Conservation (phyloP, 306 rosid genomes). For the Vachellia collinsii region DNA sequence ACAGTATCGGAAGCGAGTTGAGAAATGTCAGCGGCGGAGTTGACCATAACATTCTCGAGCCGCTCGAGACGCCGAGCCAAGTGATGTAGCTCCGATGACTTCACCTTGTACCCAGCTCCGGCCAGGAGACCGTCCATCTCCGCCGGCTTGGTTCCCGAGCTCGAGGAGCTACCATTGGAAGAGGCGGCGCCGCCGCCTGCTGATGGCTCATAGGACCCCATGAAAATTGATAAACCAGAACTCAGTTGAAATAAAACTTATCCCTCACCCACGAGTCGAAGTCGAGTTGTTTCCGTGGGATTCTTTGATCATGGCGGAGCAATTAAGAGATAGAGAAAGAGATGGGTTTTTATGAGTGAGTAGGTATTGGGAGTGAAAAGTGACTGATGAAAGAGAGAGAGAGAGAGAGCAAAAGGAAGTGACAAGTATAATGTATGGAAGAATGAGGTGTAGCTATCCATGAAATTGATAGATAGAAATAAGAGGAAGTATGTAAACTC, state of each 20-base stretch:
- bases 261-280: not conserved
- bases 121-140: conserved; percentile 72
- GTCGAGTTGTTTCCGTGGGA: conserved; percentile 15
- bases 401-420: not conserved
- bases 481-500: not conserved
- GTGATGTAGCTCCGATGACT: conserved; percentile 71
- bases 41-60: conserved; percentile 62
- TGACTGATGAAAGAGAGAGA: conserved; percentile 32
- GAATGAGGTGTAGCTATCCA: conserved; percentile 32
- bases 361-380: conserved; percentile 27
- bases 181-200: conserved; percentile 19
- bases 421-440: conserved; percentile 17
- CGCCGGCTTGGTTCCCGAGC: conserved; percentile 37
- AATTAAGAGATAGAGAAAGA: not conserved
- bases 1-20: conserved; percentile 66
- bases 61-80: conserved; percentile 75
- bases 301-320: conserved; percentile 22
- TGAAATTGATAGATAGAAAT: conserved; percentile 27
- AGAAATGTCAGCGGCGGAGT: conserved; percentile 62
- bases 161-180: conserved; percentile 46
- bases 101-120: conserved; percentile 74
- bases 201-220: conserved; percentile 54
- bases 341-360: not conserved
- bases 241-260: not conserved
- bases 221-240: no score